A percentile compares a stretch with the other conserved stretches of the same genome.
Evolutionary conservation across 225 moss, liverwort and hornwort species (phyloP).

Genomic region (Anthoceros angustus): DNA sequence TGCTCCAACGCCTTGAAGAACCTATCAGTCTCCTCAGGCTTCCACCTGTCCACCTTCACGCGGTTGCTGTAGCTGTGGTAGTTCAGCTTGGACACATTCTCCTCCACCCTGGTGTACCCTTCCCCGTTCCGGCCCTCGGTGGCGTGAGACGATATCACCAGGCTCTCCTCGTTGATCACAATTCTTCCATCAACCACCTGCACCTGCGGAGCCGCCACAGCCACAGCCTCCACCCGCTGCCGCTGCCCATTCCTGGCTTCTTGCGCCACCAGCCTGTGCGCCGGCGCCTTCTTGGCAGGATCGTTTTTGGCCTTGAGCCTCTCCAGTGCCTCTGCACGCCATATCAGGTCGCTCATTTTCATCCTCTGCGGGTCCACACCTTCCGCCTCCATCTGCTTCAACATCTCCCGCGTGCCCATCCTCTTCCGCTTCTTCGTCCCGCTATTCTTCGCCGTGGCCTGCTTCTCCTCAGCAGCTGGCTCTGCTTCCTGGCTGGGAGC

Average conservation of each 20-base stretch:
- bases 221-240: not conserved
- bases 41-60: constrained; percentile 67
- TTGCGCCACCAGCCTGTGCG: not conserved
- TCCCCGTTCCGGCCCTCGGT: not conserved
- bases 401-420: not conserved
- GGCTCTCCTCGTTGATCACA: constrained; percentile 1
- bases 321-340: not conserved
- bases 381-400: constrained; percentile 1
- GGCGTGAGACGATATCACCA: not conserved
- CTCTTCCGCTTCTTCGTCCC: not conserved
- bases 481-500: not conserved
- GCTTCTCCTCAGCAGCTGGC: not conserved
- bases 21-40: constrained; percentile 65
- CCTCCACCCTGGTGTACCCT: constrained; percentile 42
- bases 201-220: not conserved
- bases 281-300: not conserved
- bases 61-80: constrained; percentile 64
- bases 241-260: not conserved
- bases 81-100: constrained; percentile 77
- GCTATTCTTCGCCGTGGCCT: not conserved
- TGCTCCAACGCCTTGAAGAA: constrained; percentile 86
- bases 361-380: not conserved
- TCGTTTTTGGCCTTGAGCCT: not conserved
- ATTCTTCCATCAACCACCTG: not conserved
- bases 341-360: constrained; percentile 1